Base-by-base conservation (phyloP, 352 stramenopile species). In the Aphanomyces euteiches region DNA sequence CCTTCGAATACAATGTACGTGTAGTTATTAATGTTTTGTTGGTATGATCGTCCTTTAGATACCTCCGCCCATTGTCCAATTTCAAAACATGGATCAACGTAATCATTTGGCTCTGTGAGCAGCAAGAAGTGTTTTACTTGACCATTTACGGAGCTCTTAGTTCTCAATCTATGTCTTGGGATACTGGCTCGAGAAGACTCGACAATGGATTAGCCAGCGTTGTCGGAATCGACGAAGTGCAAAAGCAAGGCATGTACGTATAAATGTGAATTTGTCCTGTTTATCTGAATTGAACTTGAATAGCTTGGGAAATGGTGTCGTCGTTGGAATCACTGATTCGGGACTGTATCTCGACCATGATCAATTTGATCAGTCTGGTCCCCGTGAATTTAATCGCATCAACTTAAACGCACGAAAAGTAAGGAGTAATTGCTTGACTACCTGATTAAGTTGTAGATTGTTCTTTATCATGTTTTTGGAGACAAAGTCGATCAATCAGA, bases 241-340 rank as follows among this genome's bases (percentile, higher is more conserved):
- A 85, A 72, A 69, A 75, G 34, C 73, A 78, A 7, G 86, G 86
- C 28, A 91, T 93, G 75, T 74, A 74, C 43, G 64, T 48, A 8
- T 28, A 4, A 38, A 43, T n/a, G 17, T n/a, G 19, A 66, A 56
- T 38, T 41, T 19, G 41, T 41, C 7, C 28, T 45, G 7, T 8
- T 38, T 63, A 3, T 37, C 36, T 7, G 17, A 17, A 39, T 39
- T 70, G 7, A 0, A 21, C 3, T 57, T 17, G 4, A 17, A 6
- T 70, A 70, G 64, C 34, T 53, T 53, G 56, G 86, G 86, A 41
- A 90, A 87, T 72, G 73, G 80, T 56, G 74, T 94, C 8, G 75
- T 90, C 64, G 85, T 92, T 6, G 86, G 84, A n/a, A 88, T 94
- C 65, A 92, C 86, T 1, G 86, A 94, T 70, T 89, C 85, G 4